Percentiles rank a stretch among this genome's conserved stretches.
Evolutionary conservation across 495 filamentous ascomycete genomes (phyloP).

Genomic region (Aspergillus avenaceus): DNA sequence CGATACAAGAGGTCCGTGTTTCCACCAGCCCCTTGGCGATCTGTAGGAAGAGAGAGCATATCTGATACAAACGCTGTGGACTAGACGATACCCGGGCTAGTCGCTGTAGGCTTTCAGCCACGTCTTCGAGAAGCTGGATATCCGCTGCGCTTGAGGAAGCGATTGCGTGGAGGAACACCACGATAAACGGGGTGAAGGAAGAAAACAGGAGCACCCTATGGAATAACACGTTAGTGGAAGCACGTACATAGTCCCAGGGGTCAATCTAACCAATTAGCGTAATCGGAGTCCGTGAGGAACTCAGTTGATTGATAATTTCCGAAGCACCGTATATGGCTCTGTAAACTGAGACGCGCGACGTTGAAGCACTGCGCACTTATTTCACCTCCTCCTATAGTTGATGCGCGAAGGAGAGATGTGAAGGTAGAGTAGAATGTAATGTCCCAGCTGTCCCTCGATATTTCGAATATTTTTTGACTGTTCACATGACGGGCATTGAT

Average conservation of each 20-base stretch:
- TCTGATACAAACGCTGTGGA: conserved; percentile 13
- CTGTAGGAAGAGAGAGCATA: conserved; percentile 15
- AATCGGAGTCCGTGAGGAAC: conserved; percentile 12
- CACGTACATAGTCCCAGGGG: no score
- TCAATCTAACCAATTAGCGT: conserved; percentile 23
- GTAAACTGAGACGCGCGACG: conserved; percentile 14
- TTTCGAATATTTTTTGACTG: conserved; percentile 1
- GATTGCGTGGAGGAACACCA: conserved; percentile 23
- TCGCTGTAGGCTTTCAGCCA: conserved; percentile 13
- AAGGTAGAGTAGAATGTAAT: conserved; percentile 16
- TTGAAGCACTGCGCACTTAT: conserved; percentile 16
- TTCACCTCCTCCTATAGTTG: conserved; percentile 5
- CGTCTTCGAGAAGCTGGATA: conserved; percentile 15
- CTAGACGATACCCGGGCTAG: conserved; percentile 8
- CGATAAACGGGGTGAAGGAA: conserved; percentile 22
- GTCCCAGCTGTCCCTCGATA: conserved; percentile 12
- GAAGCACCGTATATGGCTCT: conserved; percentile 16
- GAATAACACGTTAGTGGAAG: background rate
- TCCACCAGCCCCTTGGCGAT: conserved; percentile 11
- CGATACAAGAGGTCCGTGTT: background rate
- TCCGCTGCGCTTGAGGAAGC: conserved; percentile 14
- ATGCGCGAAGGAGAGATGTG: conserved; percentile 10
- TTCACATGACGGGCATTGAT: conserved; percentile 7
- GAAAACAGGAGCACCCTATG: conserved; percentile 18
- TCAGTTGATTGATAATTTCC: conserved; percentile 6